Percentiles rank a stretch among this genome's conserved stretches.
phyloP scores from a whole-genome alignment of 2,329 filamentous ascomycete species.

The Dactylonectria macrodidyma region DNA sequence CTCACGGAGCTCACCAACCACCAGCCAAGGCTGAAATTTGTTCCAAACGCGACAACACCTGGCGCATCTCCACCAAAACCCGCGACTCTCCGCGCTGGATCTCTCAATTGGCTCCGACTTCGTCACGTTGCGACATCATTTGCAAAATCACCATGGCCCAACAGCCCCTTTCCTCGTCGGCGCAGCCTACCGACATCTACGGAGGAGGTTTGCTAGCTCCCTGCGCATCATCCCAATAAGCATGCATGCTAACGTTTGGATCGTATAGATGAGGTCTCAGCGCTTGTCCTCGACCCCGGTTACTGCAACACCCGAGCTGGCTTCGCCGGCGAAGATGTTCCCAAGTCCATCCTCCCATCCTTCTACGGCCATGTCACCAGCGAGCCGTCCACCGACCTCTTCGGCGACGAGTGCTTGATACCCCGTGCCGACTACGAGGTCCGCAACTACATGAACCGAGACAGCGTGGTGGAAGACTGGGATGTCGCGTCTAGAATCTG shows the following conservation, averaged over 20 bases:
- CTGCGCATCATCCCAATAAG: slow-evolving; percentile 34
- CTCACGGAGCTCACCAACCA: slow-evolving; percentile 43
- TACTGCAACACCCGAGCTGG: slow-evolving; percentile 93
- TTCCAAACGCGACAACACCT: slow-evolving; percentile 49
- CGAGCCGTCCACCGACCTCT: slow-evolving; percentile 72
- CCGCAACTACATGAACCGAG: slow-evolving; percentile 90
- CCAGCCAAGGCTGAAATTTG: slow-evolving; percentile 52
- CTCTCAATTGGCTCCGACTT: slow-evolving; percentile 46
- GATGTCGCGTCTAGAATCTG: slow-evolving; percentile 90
- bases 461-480: slow-evolving; percentile 96
- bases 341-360: slow-evolving; percentile 92
- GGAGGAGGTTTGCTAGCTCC: slow-evolving; percentile 67
- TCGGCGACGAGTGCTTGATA: slow-evolving; percentile 91
- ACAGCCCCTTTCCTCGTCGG: slow-evolving; percentile 69
- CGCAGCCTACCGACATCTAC: slow-evolving; percentile 74
- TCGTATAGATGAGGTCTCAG: slow-evolving; percentile 90
- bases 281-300: slow-evolving; percentile 95
- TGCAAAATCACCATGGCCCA: slow-evolving; percentile 63
- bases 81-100: slow-evolving; percentile 44
- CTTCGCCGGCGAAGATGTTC: slow-evolving; percentile 97
- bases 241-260: slow-evolving; percentile 38
- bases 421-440: slow-evolving; percentile 85
- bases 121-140: slow-evolving; percentile 24
- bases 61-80: slow-evolving; percentile 47
- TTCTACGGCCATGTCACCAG: slow-evolving; percentile 80